Evolutionary conservation across 164 flowering plant genomes (phyloP), one percentile per base, ranked within the genome.

Genomic region (Sedum album): DNA sequence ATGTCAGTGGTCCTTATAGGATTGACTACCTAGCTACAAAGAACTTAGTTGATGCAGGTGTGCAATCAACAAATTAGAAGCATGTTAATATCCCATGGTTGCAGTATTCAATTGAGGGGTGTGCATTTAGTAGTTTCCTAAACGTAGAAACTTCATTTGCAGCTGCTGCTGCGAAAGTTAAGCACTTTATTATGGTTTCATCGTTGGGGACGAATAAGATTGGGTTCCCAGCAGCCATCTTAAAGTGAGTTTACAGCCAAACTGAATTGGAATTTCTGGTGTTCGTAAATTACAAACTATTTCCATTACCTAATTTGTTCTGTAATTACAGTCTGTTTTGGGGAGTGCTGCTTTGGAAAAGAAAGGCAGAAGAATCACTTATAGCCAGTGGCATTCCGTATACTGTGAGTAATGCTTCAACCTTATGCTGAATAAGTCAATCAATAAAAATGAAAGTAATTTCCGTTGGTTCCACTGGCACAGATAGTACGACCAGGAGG

Each of bases 401-500:
- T 82, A 83, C 96, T 65, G 97, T 91, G 76, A 88, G 98, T 79
- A 28, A 30, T n/a, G 68, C 8, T 30, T 51, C 46, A 49, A 23
- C 23, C 38, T 5, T 17, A 30, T 62, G 62, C n/a, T 23, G 33
- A 26, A 11, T 28, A 57, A 10, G 4, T 13, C 33, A 28, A 11
- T 14, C 62, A 28, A 15, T 3, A 25, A 23, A 26, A 57, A 57
- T 57, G 14, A 30, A 57, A 26, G 33, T 57, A 26, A 57, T 30
- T 26, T 57, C 62, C 28, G n/a, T 21, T 51, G 8, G 20, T 57
- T 57, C 62, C 33, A 26, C 18, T 57, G 20, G 1, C 62, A 3
- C 62, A 94, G 98, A 89, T 94, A 81, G 96, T 94, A 67, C 88
- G 98, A 65, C 98, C 98, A 26, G 98, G 98, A 73, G 98, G 98